Percentiles rank a stretch among this genome's conserved stretches.
phyloP scores from a whole-genome alignment of 768 basidiomycete species.

The Lactifluus subvellereus region DNA sequence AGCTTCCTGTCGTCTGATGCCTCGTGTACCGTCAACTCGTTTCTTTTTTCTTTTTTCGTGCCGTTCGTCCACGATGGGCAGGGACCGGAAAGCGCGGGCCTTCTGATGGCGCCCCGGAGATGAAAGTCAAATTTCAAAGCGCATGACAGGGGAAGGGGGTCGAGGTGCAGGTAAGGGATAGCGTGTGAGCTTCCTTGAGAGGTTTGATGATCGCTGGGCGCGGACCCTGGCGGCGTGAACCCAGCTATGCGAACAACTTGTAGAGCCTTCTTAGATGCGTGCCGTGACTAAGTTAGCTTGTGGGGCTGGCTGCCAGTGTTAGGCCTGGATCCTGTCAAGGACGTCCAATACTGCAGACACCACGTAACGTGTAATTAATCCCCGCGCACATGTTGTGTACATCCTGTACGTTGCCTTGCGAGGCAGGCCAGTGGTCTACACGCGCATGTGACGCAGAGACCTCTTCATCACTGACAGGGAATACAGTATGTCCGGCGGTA shows the following conservation, averaged over 20 bases:
- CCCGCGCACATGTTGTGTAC: not conserved
- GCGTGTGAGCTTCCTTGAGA: slow-evolving; percentile 11
- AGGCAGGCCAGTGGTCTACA: not conserved
- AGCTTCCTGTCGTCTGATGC: not conserved
- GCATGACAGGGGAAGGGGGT: not conserved
- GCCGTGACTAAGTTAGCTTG: not conserved
- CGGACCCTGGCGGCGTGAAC: slow-evolving; percentile 4
- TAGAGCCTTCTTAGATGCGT: not conserved
- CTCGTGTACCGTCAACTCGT: not conserved
- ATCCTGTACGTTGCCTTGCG: not conserved
- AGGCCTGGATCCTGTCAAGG: too few relatives aligned
- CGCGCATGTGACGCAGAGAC: not conserved
- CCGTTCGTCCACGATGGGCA: not conserved
- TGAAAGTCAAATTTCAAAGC: not conserved
- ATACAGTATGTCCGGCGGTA: not conserved
- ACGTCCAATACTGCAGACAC: not conserved
- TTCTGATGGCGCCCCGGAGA: not conserved
- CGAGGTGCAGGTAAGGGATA: not conserved
- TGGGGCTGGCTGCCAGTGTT: not conserved
- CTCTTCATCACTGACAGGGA: not conserved
- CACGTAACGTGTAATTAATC: not conserved
- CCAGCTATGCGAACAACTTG: not conserved
- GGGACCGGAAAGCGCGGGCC: not conserved
- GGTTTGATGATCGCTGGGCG: slow-evolving; percentile 4
- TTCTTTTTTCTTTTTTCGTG: not conserved